phyloP scores from a whole-genome alignment of 139 green algal genomes.

The Limnomonas spitsbergensis region DNA sequence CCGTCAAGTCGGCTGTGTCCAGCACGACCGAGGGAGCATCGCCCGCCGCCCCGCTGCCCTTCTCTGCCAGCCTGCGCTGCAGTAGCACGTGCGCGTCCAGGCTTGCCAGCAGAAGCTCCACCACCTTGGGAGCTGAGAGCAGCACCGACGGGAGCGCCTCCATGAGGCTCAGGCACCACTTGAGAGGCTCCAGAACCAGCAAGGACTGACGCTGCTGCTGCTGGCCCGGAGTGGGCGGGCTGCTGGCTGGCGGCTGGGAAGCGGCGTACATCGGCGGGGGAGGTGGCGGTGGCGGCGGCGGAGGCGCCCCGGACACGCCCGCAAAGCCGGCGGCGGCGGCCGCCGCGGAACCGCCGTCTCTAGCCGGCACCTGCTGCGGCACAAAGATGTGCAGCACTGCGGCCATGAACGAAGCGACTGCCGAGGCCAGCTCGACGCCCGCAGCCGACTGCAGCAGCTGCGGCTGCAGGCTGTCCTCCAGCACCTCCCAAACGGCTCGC shows the following conservation, averaged over 20 bases:
- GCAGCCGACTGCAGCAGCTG: constrained; percentile 3
- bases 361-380: background rate
- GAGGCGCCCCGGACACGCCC: too few species aligned
- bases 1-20: background rate
- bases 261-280: too few species aligned
- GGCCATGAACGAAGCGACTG: background rate
- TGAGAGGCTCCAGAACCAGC: background rate
- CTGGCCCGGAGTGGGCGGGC: background rate
- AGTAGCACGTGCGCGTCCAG: background rate
- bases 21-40: too few species aligned
- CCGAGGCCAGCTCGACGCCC: background rate
- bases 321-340: background rate
- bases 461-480: background rate
- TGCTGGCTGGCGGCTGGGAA: too few species aligned
- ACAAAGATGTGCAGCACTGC: background rate
- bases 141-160: background rate
- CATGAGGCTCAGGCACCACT: background rate
- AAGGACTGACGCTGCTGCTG: background rate
- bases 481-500: background rate
- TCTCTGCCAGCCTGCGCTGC: background rate
- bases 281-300: too few species aligned
- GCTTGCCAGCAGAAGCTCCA: background rate
- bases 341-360: too few species aligned
- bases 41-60: too few species aligned
- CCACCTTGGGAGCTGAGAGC: background rate